Conservation (phyloP, 1,284 basidiomycete species). For the Flammula alnicola region DNA sequence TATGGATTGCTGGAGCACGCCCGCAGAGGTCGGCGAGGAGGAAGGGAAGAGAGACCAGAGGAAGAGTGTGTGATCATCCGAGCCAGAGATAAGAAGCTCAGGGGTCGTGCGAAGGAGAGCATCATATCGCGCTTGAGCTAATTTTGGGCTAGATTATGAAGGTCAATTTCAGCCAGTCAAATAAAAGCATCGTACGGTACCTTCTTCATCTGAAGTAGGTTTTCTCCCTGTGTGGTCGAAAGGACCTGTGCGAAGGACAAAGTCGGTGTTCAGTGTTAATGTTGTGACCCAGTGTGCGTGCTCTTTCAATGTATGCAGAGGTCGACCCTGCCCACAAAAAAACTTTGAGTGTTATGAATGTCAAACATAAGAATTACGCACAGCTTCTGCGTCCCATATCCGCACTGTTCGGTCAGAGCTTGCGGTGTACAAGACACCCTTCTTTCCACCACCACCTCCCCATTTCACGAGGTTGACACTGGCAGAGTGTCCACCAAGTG, state of each 20-base stretch:
- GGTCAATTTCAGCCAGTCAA: background rate
- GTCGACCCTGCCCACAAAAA: conserved; percentile 53
- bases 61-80: conserved; percentile 95
- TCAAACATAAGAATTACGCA: conserved; percentile 36
- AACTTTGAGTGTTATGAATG: background rate
- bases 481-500: conserved; percentile 92
- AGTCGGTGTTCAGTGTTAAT: conserved; percentile 94
- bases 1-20: conserved; percentile 33
- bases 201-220: conserved; percentile 80
- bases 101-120: conserved; percentile 69
- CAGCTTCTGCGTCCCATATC: conserved; percentile 88
- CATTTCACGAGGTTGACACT: conserved; percentile 96
- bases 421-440: conserved; percentile 91
- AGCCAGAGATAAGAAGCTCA: conserved; percentile 91
- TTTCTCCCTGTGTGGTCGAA: conserved; percentile 87
- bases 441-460: conserved; percentile 80
- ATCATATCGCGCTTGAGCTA: conserved; percentile 79
- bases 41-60: conserved; percentile 83
- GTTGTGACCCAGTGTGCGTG: conserved; percentile 99
- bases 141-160: conserved; percentile 61
- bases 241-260: conserved; percentile 92
- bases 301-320: conserved; percentile 82
- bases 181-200: conserved; percentile 40
- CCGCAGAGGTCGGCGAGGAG: conserved; percentile 39
- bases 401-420: conserved; percentile 93